phyloP scores from a whole-genome alignment of 2,329 filamentous ascomycete species.

The Graphiopsis chlorocephala region DNA sequence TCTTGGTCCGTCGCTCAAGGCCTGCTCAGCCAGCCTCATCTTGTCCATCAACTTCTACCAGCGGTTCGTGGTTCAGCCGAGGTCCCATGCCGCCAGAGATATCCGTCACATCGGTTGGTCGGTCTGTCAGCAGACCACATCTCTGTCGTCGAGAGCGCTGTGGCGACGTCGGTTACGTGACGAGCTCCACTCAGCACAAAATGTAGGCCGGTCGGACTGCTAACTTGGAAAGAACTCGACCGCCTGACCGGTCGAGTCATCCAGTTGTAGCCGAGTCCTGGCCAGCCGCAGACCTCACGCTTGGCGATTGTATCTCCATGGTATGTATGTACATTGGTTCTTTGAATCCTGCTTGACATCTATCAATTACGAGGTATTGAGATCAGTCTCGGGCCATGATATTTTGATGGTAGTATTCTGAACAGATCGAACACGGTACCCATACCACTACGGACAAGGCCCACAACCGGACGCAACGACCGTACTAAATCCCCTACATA shows the following conservation, averaged over 20 bases:
- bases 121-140: not conserved
- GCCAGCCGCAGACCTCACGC: not conserved
- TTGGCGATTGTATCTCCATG: not conserved
- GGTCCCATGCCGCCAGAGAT: not conserved
- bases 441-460: not conserved
- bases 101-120: not conserved
- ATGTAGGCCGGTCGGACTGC: not conserved
- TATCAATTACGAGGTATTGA: not conserved
- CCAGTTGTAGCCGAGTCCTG: not conserved
- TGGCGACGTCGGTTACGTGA: not conserved
- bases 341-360: not conserved
- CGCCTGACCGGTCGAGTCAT: not conserved
- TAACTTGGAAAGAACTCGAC: not conserved
- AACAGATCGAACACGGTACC: not conserved
- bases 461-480: not conserved
- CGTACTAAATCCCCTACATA: not conserved
- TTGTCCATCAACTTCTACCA: not conserved
- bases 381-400: not conserved
- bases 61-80: not conserved
- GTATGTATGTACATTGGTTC: not conserved
- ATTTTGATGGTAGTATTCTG: not conserved
- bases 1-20: too few relatives aligned
- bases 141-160: not conserved
- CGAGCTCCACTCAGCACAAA: not conserved
- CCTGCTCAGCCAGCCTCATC: not conserved